Percentiles rank a stretch among this genome's conserved stretches.
Evolutionary conservation across 371 early-diverging fungal genomes (phyloP).

Genomic region (Coemansia sp.): DNA sequence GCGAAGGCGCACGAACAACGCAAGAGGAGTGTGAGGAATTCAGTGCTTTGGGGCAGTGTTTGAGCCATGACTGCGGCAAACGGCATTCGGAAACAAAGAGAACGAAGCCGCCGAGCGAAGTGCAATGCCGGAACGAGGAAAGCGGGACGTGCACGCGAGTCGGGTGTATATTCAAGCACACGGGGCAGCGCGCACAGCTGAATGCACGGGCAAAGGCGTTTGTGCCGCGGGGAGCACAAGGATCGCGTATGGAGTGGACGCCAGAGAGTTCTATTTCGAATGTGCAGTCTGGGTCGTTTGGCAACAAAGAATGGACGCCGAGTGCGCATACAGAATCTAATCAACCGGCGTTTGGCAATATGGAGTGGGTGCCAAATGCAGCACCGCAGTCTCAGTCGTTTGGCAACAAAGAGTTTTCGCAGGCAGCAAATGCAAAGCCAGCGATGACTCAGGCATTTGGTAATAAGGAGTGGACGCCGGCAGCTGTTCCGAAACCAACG

Average conservation of each 20-base stretch:
- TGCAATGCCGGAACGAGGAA: constrained; percentile 42
- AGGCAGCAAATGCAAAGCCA: background rate
- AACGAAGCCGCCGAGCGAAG: constrained; percentile 28
- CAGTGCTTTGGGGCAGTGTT: constrained; percentile 27
- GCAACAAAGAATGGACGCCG: constrained; percentile 1
- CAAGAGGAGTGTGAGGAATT: constrained; percentile 25
- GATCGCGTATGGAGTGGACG: constrained; percentile 17
- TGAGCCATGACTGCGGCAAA: constrained; percentile 33
- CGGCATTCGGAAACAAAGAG: constrained; percentile 22
- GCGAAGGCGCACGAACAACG: constrained; percentile 21
- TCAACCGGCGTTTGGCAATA: constrained; percentile 8
- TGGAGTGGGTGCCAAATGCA: constrained; percentile 13
- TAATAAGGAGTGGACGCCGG: background rate
- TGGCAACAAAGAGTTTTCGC: constrained; percentile 2
- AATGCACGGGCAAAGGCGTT: constrained; percentile 33
- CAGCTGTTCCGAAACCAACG: too few species aligned
- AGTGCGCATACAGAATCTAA: background rate
- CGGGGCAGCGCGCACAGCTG: constrained; percentile 3
- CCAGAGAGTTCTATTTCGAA: background rate
- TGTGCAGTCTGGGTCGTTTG: background rate
- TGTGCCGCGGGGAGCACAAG: constrained; percentile 21
- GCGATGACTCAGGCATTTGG: constrained; percentile 1
- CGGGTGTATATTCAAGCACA: constrained; percentile 37
- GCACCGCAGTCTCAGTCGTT: background rate
- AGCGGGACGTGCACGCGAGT: constrained; percentile 35